Evolutionary conservation across 768 basidiomycete species (phyloP), one percentile per base, ranked within the genome.

Genomic region (Favolaschia claudopus): DNA sequence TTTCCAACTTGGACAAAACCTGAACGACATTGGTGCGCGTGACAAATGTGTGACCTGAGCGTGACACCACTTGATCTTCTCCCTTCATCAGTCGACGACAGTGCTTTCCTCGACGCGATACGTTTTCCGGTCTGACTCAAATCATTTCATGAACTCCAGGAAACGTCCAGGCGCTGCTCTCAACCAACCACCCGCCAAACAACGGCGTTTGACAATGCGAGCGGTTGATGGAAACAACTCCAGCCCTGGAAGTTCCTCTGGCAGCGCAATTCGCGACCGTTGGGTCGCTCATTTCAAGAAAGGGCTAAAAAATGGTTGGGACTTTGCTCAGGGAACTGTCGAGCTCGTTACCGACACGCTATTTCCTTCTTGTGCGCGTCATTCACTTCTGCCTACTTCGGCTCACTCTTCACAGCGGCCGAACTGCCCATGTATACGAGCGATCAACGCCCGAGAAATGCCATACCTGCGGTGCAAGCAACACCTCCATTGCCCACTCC

Each of bases 331-430:
- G 20, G 55, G 43, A 19, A 63, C 62, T 5, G 57, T 55, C 20
- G 62, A 58, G 5, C 48, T 59, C 0, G 62, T 59, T 22, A 29
- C 44, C n/a, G 62, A 63, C 1, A 63, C 52, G 31, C 24, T 63
- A 7, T 55, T 63, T 15, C 36, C 57, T n/a, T 8, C 47, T 31
- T 31, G 51, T 55, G 33, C 56, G 56, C 45, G 45, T 20, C 27
- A 56, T 28, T 38, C 50, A 20, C 32, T 12, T 22, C 19, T 27
- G 15, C 15, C 7, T 19, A 24, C 47, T 5, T 36, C 9, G 20
- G 34, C 50, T 60, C 7, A 63, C 37, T 15, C 27, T 29, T 27
- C 32, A n/a, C 31, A 50, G 47, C 54, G 36, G n/a, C 48, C n/a
- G n/a, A n/a, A 24, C 36, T 61, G 31, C 60, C 60, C 3, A 32